These are phyloP conservation scores for Pseudogymnoascus sp. DNA, from an alignment of 2,329 filamentous ascomycete genomes.

Conservation along the genomic window DNA sequence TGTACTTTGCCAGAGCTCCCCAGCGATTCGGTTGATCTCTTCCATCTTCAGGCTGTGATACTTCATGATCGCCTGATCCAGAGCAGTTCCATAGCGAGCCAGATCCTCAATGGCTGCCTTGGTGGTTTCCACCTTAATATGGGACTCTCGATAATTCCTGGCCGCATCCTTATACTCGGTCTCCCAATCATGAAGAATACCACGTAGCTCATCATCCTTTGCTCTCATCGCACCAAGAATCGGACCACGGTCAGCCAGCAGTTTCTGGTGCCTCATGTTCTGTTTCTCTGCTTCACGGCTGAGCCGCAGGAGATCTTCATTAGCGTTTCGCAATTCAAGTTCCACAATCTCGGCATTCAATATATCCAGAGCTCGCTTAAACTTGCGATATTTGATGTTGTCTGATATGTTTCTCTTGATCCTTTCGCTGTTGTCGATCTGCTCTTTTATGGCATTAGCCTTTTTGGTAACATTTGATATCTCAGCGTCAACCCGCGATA, in stretches of 20 bases:
- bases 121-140: conserved; percentile 84
- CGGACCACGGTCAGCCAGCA: conserved; percentile 64
- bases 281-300: conserved; percentile 58
- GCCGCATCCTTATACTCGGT: conserved; percentile 80
- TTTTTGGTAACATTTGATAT: conserved; percentile 57
- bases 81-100: conserved; percentile 68
- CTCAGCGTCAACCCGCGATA: conserved; percentile 58
- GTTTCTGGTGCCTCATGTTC: conserved; percentile 58
- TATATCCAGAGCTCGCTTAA: conserved; percentile 57
- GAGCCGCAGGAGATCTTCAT: conserved; percentile 71
- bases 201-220: conserved; percentile 71
- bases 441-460: conserved; percentile 69
- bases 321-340: conserved; percentile 70
- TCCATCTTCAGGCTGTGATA: conserved; percentile 97
- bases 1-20: conserved; percentile 93
- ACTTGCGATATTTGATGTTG: conserved; percentile 78
- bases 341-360: conserved; percentile 63
- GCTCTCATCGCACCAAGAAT: conserved; percentile 72
- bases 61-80: conserved; percentile 96
- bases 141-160: conserved; percentile 71
- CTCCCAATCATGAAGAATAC: conserved; percentile 71
- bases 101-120: conserved; percentile 90
- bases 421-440: conserved; percentile 69
- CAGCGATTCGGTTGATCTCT: conserved; percentile 90
- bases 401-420: conserved; percentile 82